Base-by-base conservation (phyloP, 2,329 filamentous ascomycete species). In the Colletotrichum eremochloae region DNA sequence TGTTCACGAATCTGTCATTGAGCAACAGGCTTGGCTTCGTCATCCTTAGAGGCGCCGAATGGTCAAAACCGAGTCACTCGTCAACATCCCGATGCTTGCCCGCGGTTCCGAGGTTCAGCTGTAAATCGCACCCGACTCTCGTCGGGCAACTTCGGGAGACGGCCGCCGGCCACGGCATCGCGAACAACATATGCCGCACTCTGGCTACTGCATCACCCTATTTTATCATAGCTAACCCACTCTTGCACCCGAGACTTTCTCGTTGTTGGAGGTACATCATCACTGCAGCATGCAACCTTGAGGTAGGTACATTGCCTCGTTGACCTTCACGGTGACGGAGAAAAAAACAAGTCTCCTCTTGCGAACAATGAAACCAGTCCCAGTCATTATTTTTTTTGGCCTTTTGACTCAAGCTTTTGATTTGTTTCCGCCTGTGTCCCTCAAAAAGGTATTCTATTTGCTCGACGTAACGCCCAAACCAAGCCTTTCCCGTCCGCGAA, bases 401-500 rank as follows among this genome's bases (percentile, higher is more conserved):
- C 70, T 50, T 46, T 64, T 65, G 70, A 72, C 70, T 72, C 60
- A 72, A 70, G 70, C 66, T 72, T 68, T 70, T 72, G 66, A 70
- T 70, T 70, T 72, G 60, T 70, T 69, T 63, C 61, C 50, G 70
- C 70, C 66, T 64, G 46, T 70, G 66, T 65, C 70, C 63, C 67
- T 68, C 69, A 72, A 64, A 72, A 64, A 61, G 66, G 67, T 72
- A 72, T 61, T 72, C 61, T 72, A 72, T 70, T 70, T 72, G 70
- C 67, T 72, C 70, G 70, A 72, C 70, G 55, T 70, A 72, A 72
- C 70, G 70, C 70, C 70, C 61, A 72, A 72, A 72, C 61, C 46
- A 72, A 72, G 70, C 66, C 66, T 69, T 69, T 63, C 48, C 70
- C 60, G 40, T 69, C 66, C 66, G 40, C 66, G 62, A 69, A 55